Conservation (phyloP, 2,329 filamentous ascomycete genomes). For the Trichothecium roseum region DNA sequence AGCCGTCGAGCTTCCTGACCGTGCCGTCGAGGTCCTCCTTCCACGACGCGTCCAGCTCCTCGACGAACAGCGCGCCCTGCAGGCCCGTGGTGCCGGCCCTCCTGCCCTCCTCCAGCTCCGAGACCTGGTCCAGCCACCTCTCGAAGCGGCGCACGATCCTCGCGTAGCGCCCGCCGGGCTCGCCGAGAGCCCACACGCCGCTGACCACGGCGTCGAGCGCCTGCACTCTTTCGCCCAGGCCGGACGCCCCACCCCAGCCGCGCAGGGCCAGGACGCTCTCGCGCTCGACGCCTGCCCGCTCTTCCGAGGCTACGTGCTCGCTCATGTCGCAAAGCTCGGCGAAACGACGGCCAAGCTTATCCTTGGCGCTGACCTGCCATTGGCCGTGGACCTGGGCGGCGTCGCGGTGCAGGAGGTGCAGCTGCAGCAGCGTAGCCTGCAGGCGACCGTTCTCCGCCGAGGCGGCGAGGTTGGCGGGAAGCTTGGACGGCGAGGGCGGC, state of each 20-base stretch:
- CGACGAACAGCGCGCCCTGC: slow-evolving; percentile 35
- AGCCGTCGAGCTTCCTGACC: slow-evolving; percentile 42
- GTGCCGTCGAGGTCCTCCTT: slow-evolving; percentile 45
- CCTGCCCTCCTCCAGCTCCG: slow-evolving; percentile 35
- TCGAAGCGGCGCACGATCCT: slow-evolving; percentile 48
- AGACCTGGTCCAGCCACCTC: slow-evolving; percentile 41
- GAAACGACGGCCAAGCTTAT: slow-evolving; percentile 36
- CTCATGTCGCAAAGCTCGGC: slow-evolving; percentile 22
- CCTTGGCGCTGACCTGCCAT: slow-evolving; percentile 48
- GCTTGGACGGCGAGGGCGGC: slow-evolving; percentile 50
- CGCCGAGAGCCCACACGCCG: slow-evolving; percentile 47
- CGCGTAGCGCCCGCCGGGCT: slow-evolving; percentile 44
- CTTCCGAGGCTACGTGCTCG: slow-evolving; percentile 21
- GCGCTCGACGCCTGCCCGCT: slow-evolving; percentile 34
- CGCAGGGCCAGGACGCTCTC: slow-evolving; percentile 42
- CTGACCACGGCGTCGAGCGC: slow-evolving; percentile 44
- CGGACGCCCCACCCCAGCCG: slow-evolving; percentile 33
- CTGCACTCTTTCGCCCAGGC: slow-evolving; percentile 47
- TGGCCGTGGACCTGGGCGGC: slow-evolving; percentile 29
- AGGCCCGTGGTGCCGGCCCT: slow-evolving; percentile 22
- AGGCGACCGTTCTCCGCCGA: slow-evolving; percentile 47
- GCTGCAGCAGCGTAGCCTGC: slow-evolving; percentile 55
- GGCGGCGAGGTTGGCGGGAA: slow-evolving; percentile 48
- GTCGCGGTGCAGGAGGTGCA: slow-evolving; percentile 52
- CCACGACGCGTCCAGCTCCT: slow-evolving; percentile 47